A percentile compares a stretch with the other conserved stretches of the same genome.
Conservation (phyloP, 2,329 filamentous ascomycete species). For the Diaporthe nobilis region DNA sequence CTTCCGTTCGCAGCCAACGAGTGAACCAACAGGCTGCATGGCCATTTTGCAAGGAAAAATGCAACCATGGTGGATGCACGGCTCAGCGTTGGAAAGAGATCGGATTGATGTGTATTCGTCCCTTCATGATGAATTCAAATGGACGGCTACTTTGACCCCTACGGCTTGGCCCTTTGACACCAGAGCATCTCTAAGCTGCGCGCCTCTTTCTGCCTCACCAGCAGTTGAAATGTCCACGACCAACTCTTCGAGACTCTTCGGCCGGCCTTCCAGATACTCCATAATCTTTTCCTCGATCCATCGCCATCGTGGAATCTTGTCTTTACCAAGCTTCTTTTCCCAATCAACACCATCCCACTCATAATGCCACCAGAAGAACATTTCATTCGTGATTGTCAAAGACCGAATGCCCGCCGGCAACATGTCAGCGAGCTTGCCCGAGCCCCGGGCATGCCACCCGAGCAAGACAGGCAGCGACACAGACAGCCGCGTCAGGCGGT, state of each 20-base stretch:
- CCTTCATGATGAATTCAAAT: background rate
- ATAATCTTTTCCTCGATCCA: slow-evolving; percentile 17
- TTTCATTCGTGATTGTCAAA: slow-evolving; percentile 18
- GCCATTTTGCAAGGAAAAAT: too few relatives aligned
- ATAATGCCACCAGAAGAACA: slow-evolving; percentile 20
- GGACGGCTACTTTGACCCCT: background rate
- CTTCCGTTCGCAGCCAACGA: too few relatives aligned
- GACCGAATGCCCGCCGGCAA: background rate
- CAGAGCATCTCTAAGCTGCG: background rate
- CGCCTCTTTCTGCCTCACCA: background rate
- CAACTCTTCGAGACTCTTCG: slow-evolving; percentile 3
- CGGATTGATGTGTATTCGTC: background rate
- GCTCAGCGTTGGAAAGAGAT: background rate
- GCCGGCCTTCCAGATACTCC: background rate
- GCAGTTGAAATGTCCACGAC: background rate
- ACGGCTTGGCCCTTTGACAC: background rate
- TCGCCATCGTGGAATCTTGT: background rate
- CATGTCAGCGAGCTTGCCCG: background rate
- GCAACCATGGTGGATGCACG: too few relatives aligned
- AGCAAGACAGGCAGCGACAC: slow-evolving; percentile 8
- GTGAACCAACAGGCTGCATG: too few relatives aligned
- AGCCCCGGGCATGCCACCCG: background rate
- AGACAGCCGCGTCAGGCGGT: background rate
- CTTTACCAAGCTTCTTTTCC: background rate
- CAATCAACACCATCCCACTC: slow-evolving; percentile 2